Evolutionary conservation across 257 asterid genomes (phyloP).

Genomic region (Thymus mandschuricus): DNA sequence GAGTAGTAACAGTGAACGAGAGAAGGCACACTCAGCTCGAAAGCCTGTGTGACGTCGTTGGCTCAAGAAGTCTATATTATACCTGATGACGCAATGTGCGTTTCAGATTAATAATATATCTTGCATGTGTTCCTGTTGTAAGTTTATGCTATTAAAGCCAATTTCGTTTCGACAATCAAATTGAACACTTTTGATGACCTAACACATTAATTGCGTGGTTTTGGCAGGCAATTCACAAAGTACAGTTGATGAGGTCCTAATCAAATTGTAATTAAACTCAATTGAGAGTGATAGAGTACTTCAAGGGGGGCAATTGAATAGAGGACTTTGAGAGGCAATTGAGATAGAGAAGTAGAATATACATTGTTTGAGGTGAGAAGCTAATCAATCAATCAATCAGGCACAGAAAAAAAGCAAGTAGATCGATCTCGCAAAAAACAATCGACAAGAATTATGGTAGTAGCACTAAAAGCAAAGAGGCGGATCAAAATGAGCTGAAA

Average conservation of each 20-base stretch:
- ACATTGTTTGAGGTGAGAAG: neutral
- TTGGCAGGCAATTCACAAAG: neutral
- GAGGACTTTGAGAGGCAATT: neutral
- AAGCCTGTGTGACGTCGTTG: neutral
- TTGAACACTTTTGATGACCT: neutral
- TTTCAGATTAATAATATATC: neutral
- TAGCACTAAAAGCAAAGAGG: neutral
- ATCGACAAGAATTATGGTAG: neutral
- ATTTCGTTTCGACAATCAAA: conserved; percentile 1
- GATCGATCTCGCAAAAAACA: conserved; percentile 14
- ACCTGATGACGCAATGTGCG: neutral
- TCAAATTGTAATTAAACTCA: neutral
- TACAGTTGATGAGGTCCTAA: neutral
- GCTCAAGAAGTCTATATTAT: conserved; percentile 2
- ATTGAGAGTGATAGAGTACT: neutral
- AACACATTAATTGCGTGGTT: neutral
- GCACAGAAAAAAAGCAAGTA: neutral
- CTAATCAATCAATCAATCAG: neutral
- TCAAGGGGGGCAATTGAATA: neutral
- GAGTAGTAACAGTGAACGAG: neutral
- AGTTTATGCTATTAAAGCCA: neutral
- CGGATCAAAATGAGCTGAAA: conserved; percentile 14
- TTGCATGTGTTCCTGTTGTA: neutral
- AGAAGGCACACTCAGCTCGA: neutral
- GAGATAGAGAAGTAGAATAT: neutral